These are phyloP conservation scores for Colletotrichum acutatum DNA, from an alignment of 2,329 filamentous ascomycete genomes.

Conservation along the genomic window DNA sequence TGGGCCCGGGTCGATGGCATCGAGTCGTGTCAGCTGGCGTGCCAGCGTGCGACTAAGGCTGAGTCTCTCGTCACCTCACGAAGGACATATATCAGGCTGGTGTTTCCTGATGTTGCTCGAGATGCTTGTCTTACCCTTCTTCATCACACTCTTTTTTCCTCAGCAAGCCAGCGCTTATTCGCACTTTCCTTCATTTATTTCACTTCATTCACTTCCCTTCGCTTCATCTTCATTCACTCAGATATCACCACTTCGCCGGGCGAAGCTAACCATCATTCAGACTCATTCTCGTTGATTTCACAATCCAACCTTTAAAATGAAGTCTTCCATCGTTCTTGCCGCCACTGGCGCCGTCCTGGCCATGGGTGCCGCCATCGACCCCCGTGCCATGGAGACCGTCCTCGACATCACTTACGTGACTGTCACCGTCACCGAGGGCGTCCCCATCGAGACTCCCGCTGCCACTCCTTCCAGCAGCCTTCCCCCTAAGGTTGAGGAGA, in stretches of 20 bases:
- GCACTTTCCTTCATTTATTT: neutral
- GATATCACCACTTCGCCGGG: slow-evolving; percentile 27
- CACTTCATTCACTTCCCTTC: neutral
- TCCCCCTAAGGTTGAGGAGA: slow-evolving; percentile 21
- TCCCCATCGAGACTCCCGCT: slow-evolving; percentile 36
- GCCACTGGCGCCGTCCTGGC: slow-evolving; percentile 58
- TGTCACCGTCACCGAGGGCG: slow-evolving; percentile 56
- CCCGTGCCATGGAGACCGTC: slow-evolving; percentile 53
- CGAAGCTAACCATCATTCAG: slow-evolving; percentile 37
- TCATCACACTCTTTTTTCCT: neutral
- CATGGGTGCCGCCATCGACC: slow-evolving; percentile 55
- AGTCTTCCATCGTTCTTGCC: slow-evolving; percentile 58
- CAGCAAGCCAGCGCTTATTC: neutral
- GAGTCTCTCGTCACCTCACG: neutral
- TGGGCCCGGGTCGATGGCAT: neutral
- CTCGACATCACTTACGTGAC: slow-evolving; percentile 54
- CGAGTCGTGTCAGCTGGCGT: slow-evolving; percentile 1
- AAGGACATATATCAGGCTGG: slow-evolving; percentile 21
- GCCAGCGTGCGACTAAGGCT: neutral
- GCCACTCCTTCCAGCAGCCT: slow-evolving; percentile 39
- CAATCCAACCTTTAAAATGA: slow-evolving; percentile 54
- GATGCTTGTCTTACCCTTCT: neutral
- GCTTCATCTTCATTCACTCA: neutral
- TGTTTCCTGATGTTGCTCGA: neutral
- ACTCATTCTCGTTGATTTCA: slow-evolving; percentile 14